These are phyloP conservation scores for Grosmannia serpens DNA, from an alignment of 2,329 filamentous ascomycete species.

Conservation along the genomic window DNA sequence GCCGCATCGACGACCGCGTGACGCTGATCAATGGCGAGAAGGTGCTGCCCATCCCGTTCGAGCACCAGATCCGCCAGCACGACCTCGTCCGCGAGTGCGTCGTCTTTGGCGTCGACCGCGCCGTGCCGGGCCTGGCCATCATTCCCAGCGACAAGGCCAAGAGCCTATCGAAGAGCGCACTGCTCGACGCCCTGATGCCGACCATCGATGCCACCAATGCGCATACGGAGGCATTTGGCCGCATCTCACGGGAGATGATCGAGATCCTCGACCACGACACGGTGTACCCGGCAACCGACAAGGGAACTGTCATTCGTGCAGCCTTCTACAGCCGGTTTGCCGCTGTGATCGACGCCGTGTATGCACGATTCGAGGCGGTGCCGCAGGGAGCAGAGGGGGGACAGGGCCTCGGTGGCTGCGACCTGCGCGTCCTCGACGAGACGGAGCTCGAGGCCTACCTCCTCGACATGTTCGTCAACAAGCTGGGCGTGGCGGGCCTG, in stretches of 20 bases:
- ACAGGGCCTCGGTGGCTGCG: too few species aligned
- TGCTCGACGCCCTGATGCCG: constrained; percentile 22
- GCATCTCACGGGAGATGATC: constrained; percentile 36
- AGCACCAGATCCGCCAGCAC: too few species aligned
- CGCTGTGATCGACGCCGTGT: constrained; percentile 29
- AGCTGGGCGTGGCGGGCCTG: constrained; percentile 9
- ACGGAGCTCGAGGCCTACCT: neutral
- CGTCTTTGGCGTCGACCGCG: constrained; percentile 37
- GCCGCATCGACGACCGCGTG: too few species aligned
- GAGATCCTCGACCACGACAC: constrained; percentile 30
- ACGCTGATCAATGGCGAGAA: too few species aligned
- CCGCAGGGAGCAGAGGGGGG: too few species aligned
- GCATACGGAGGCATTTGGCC: constrained; percentile 19
- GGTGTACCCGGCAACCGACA: constrained; percentile 38
- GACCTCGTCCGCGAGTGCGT: constrained; percentile 35
- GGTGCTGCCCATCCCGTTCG: too few species aligned
- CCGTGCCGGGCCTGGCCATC: constrained; percentile 34
- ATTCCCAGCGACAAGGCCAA: constrained; percentile 21
- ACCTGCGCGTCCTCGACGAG: too few species aligned
- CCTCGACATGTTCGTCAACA: neutral
- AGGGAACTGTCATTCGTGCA: constrained; percentile 39
- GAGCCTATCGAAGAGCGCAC: constrained; percentile 16
- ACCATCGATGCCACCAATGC: constrained; percentile 21
- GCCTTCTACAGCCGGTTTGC: constrained; percentile 33
- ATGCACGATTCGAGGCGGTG: constrained; percentile 9